Percentiles rank a stretch among this genome's conserved stretches.
phyloP scores from a whole-genome alignment of 1,284 basidiomycete genomes.

The Naganishia liquefaciens region DNA sequence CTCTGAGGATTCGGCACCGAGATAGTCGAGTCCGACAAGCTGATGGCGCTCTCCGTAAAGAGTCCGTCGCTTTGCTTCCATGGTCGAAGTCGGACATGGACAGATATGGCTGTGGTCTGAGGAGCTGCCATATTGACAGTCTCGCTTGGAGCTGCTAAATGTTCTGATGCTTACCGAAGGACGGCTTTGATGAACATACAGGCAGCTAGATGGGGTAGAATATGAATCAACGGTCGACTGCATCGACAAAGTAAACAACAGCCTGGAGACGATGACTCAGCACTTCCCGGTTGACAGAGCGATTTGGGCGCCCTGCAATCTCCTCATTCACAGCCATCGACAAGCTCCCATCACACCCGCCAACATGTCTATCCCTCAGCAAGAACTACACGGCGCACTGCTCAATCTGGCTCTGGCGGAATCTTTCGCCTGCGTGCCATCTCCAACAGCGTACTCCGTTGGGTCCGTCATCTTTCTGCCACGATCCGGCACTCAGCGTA shows the following conservation, averaged over 20 bases:
- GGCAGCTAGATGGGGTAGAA: neutral
- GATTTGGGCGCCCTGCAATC: neutral
- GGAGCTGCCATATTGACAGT: neutral
- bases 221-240: neutral
- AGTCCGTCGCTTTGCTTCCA: slow-evolving; percentile 30
- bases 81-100: slow-evolving; percentile 39
- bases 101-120: slow-evolving; percentile 26
- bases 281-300: neutral
- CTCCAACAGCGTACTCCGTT: slow-evolving; percentile 86
- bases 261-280: slow-evolving; percentile 5
- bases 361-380: slow-evolving; percentile 1
- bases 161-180: neutral
- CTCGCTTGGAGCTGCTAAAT: neutral
- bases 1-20: slow-evolving; percentile 33
- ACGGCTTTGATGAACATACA: neutral
- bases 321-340: neutral
- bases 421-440: slow-evolving; percentile 48
- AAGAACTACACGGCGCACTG: slow-evolving; percentile 45
- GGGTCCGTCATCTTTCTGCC: slow-evolving; percentile 76
- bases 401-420: slow-evolving; percentile 51
- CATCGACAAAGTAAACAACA: slow-evolving; percentile 7
- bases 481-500: slow-evolving; percentile 43
- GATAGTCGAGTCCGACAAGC: slow-evolving; percentile 17
- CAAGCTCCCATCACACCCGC: neutral
- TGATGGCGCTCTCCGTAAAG: slow-evolving; percentile 31